Conservation (phyloP, 2,329 filamentous ascomycete species). For the Pseudocercospora crystallina region DNA sequence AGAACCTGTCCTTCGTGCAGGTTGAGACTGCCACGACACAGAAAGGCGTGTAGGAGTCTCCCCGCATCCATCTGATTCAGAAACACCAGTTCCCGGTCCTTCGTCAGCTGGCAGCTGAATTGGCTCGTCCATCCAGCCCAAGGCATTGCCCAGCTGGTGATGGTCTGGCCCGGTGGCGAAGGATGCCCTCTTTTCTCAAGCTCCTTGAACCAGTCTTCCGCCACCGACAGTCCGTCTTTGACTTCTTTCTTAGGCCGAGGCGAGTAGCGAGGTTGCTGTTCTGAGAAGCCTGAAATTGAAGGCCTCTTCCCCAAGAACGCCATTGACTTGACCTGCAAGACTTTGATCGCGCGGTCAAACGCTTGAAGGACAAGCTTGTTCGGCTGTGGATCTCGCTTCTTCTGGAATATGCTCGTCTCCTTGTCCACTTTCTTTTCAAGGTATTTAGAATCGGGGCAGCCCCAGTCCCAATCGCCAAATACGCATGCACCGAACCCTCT, state of each 20-base stretch:
- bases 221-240: slow-evolving; percentile 12
- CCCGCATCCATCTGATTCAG: slow-evolving; percentile 20
- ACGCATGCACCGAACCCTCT: slow-evolving; percentile 23
- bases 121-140: slow-evolving; percentile 16
- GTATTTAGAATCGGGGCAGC: slow-evolving; percentile 14
- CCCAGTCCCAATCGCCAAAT: slow-evolving; percentile 22
- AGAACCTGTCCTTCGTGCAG: slow-evolving; percentile 16
- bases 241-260: slow-evolving; percentile 15
- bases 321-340: slow-evolving; percentile 20
- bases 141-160: slow-evolving; percentile 15
- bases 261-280: slow-evolving; percentile 12
- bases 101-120: slow-evolving; percentile 15
- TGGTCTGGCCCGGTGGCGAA: slow-evolving; percentile 3
- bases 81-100: slow-evolving; percentile 9
- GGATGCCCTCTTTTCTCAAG: slow-evolving; percentile 18
- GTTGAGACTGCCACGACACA: slow-evolving; percentile 14
- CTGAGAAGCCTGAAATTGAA: slow-evolving; percentile 14
- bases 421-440: slow-evolving; percentile 19
- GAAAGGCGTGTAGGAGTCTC: slow-evolving; percentile 19
- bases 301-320: slow-evolving; percentile 14
- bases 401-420: slow-evolving; percentile 15
- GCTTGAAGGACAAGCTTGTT: slow-evolving; percentile 15
- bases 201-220: slow-evolving; percentile 14
- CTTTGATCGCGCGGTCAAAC: slow-evolving; percentile 16
- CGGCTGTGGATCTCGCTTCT: slow-evolving; percentile 19